These are phyloP conservation scores for Skeletonema tropicum DNA, from an alignment of 108 stramenopile species.

Conservation along the genomic window DNA sequence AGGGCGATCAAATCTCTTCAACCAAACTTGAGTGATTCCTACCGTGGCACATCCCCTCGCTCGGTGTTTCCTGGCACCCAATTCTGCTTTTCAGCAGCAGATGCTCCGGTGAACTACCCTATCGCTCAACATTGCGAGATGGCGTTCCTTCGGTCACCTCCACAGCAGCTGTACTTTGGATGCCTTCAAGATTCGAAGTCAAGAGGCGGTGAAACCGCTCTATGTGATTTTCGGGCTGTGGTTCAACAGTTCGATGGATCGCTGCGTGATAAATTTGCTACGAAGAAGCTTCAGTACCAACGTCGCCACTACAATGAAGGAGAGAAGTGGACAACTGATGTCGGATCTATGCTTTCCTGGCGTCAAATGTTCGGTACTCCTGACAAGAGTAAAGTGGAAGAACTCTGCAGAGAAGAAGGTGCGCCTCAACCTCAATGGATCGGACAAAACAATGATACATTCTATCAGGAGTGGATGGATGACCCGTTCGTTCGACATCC, in stretches of 20 bases:
- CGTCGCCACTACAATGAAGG: slow-evolving; percentile 30
- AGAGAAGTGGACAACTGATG: slow-evolving; percentile 22
- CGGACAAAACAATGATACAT: slow-evolving; percentile 26
- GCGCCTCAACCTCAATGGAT: slow-evolving; percentile 30
- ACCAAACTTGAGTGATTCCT: slow-evolving; percentile 44
- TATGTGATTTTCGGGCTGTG: slow-evolving; percentile 48
- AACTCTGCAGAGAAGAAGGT: slow-evolving; percentile 26
- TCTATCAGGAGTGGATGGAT: slow-evolving; percentile 19
- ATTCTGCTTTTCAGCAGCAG: slow-evolving; percentile 52
- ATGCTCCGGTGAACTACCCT: slow-evolving; percentile 44
- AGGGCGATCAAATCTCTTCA: slow-evolving; percentile 18
- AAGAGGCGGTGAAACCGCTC: slow-evolving; percentile 44
- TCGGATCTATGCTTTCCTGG: slow-evolving; percentile 40
- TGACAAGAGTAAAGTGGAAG: slow-evolving; percentile 31
- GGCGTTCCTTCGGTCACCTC: slow-evolving; percentile 46
- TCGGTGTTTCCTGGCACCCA: slow-evolving; percentile 21
- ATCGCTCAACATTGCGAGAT: slow-evolving; percentile 58
- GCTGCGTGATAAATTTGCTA: slow-evolving; percentile 36
- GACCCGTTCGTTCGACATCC: slow-evolving; percentile 52
- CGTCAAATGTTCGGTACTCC: slow-evolving; percentile 46
- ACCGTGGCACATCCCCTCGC: slow-evolving; percentile 59
- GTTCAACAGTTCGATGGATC: slow-evolving; percentile 29
- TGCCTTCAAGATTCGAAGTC: slow-evolving; percentile 31
- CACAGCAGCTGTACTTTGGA: slow-evolving; percentile 35
- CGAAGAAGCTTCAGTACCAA: slow-evolving; percentile 50